A percentile compares a stretch with the other conserved stretches of the same genome.
These are phyloP conservation scores for Amesomyces nigricolor DNA, from an alignment of 2,329 filamentous ascomycete species.

Conservation along the genomic window DNA sequence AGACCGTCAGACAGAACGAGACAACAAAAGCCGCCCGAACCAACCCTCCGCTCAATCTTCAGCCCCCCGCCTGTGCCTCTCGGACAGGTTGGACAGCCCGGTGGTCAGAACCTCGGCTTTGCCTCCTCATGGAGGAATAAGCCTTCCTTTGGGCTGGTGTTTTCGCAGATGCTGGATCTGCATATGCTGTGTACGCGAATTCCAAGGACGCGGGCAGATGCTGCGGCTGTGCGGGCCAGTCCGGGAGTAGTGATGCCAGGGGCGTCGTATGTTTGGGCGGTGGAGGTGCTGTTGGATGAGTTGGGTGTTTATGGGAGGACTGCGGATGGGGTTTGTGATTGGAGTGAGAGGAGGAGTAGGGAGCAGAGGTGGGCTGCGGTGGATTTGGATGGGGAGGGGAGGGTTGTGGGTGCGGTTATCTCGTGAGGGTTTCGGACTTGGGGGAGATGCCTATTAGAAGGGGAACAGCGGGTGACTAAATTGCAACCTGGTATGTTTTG, in stretches of 20 bases:
- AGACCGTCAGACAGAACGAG: slow-evolving; percentile 1
- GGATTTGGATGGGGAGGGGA: slow-evolving; percentile 32
- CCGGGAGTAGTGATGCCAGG: slow-evolving; percentile 7
- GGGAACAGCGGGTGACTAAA: no score
- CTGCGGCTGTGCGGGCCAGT: slow-evolving; percentile 15
- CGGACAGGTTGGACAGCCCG: background rate
- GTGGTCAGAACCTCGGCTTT: background rate
- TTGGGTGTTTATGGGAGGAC: slow-evolving; percentile 35
- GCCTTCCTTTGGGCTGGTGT: slow-evolving; percentile 50
- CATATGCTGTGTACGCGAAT: slow-evolving; percentile 48
- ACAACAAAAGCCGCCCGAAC: slow-evolving; percentile 31
- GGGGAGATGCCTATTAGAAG: no score
- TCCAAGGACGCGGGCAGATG: slow-evolving; percentile 38
- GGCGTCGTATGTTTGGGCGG: slow-evolving; percentile 37
- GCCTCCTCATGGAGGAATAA: slow-evolving; percentile 33
- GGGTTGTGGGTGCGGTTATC: slow-evolving; percentile 36
- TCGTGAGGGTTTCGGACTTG: background rate
- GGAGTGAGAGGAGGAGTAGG: slow-evolving; percentile 31
- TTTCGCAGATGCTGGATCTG: slow-evolving; percentile 49
- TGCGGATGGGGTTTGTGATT: slow-evolving; percentile 25
- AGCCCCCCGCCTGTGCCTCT: slow-evolving; percentile 29
- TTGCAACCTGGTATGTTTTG: no score
- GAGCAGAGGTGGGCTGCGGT: slow-evolving; percentile 53
- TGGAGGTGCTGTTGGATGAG: slow-evolving; percentile 50
- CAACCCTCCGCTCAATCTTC: slow-evolving; percentile 48